phyloP scores from a whole-genome alignment of 306 rosid genomes.

The Quercus bicolor region DNA sequence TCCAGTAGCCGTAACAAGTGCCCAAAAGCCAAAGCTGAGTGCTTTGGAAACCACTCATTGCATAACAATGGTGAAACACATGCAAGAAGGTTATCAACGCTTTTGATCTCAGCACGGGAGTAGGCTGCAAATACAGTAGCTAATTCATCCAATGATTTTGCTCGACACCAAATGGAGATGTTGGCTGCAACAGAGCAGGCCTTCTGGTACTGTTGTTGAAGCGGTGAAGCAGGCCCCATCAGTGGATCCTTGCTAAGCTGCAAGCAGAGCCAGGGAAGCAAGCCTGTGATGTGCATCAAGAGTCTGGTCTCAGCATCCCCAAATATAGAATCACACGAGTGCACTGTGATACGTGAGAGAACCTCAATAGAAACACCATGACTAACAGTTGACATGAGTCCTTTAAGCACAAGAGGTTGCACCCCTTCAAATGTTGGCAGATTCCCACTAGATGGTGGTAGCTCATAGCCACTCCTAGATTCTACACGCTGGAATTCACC shows the following conservation, averaged over 20 bases:
- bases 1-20: constrained; percentile 86
- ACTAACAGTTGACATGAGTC: constrained; percentile 89
- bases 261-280: constrained; percentile 97
- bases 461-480: constrained; percentile 78
- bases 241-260: constrained; percentile 83
- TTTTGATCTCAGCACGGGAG: constrained; percentile 85
- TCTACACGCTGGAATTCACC: constrained; percentile 80
- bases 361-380: constrained; percentile 91
- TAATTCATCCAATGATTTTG: constrained; percentile 83
- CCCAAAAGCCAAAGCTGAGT: constrained; percentile 90
- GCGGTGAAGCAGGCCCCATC: constrained; percentile 81
- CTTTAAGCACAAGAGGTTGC: constrained; percentile 96
- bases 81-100: constrained; percentile 75
- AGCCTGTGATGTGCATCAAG: constrained; percentile 93
- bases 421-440: constrained; percentile 96
- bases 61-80: constrained; percentile 87
- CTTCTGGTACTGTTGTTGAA: constrained; percentile 82
- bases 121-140: constrained; percentile 79
- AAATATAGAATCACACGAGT: constrained; percentile 94
- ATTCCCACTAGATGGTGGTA: constrained; percentile 59
- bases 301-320: constrained; percentile 94
- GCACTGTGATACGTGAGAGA: constrained; percentile 86
- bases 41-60: constrained; percentile 94
- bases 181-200: constrained; percentile 93
- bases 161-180: constrained; percentile 89